A percentile compares a stretch with the other conserved stretches of the same genome.
These are phyloP conservation scores for Nitzschia sp. DNA, from an alignment of 108 stramenopile genomes.

Conservation along the genomic window DNA sequence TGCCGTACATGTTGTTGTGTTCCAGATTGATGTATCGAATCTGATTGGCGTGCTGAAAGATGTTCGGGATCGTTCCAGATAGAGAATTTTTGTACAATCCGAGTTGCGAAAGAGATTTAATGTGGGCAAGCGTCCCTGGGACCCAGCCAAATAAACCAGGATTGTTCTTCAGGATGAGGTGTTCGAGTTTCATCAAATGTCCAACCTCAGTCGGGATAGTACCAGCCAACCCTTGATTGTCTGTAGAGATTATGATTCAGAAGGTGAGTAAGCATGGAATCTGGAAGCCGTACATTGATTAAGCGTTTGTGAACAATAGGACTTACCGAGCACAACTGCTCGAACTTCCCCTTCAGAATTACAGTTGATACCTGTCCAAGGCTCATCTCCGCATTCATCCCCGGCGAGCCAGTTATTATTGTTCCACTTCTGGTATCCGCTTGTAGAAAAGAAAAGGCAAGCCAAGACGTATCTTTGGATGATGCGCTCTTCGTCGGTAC, in stretches of 20 bases:
- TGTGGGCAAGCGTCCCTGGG: constrained; percentile 44
- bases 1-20: constrained; percentile 47
- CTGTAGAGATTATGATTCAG: no score
- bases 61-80: constrained; percentile 53
- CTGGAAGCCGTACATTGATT: neutral
- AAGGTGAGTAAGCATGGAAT: no score
- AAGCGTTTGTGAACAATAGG: neutral
- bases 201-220: constrained; percentile 44
- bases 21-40: constrained; percentile 45
- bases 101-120: constrained; percentile 52
- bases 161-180: constrained; percentile 69
- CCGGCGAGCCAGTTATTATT: constrained; percentile 63
- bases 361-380: constrained; percentile 59
- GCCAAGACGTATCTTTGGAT: constrained; percentile 72
- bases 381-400: constrained; percentile 58
- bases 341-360: constrained; percentile 54
- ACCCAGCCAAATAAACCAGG: constrained; percentile 51
- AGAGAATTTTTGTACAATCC: constrained; percentile 61
- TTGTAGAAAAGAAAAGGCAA: constrained; percentile 56
- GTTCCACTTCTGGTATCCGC: constrained; percentile 34
- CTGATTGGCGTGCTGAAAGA: constrained; percentile 26
- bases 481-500: constrained; percentile 33
- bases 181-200: constrained; percentile 48
- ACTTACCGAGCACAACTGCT: constrained; percentile 57
- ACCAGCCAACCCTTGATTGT: constrained; percentile 45